Base-by-base conservation (phyloP, 306 rosid species). In the Lotus japonicus region DNA sequence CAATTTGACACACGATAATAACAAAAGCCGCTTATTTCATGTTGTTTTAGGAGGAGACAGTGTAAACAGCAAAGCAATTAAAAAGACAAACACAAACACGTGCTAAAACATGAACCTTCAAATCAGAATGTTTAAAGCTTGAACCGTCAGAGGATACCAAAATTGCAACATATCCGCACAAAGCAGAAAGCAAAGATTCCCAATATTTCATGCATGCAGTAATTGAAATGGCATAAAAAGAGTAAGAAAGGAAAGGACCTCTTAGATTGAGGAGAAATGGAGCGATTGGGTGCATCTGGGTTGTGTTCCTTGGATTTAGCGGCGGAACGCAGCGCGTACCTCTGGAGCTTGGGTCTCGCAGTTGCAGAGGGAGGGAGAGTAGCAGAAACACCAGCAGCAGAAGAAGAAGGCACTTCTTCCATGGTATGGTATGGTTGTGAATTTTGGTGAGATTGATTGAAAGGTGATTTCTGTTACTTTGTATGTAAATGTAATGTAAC, bases 271-370 rank as follows among this genome's bases (percentile, higher is more conserved):
- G 89, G 68, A 71, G 71, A 56, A 67, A 54, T 74, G 8, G 87
- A 44, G 35, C 60, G 48, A 36, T 85, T 78, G 7, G 85, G 35
- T 18, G 28, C 81, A 7, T 72, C 87, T 63, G n/a, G n/a, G n/a
- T n/a, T n/a, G n/a, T n/a, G n/a, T n/a, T 75, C 84, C 73, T 79
- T 87, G 0, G 79, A 23, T 73, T 80, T 92, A n/a, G 38, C 15
- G 14, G 51, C 78, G 0, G 97, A 89, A 10, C 97, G 89, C 42
- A 92, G 64, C 0, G 83, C 28, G 19, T 92, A 89, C 11, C 88
- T 82, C 10, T 31, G 88, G 69, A 85, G 82, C 84, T 74, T 86
- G 2, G 81, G 53, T 63, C 39, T 84, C 12, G 14, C 76, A 21
- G 23, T 3, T 1, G 3, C 1, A 21, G 23, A 21, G 23, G 3